Evolutionary conservation across 2,329 filamentous ascomycete species (phyloP).

Genomic region (Ophiocordyceps camponoti-saundersi): DNA sequence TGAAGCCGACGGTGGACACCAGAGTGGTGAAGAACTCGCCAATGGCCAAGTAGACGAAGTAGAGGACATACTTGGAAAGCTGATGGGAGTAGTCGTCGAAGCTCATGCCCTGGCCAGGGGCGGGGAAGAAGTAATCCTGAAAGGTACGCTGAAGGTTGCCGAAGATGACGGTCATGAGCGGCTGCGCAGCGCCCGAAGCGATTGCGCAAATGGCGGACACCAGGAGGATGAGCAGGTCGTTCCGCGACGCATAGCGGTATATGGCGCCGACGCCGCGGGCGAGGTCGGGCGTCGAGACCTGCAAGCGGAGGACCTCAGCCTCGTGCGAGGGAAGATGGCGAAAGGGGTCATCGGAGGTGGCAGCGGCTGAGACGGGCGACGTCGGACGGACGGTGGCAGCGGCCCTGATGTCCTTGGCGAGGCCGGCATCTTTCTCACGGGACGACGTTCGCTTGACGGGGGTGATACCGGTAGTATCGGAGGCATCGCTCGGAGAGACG

Average conservation of each 20-base stretch:
- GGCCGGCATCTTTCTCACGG: neutral
- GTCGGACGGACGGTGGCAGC: conserved; percentile 12
- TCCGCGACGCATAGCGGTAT: conserved; percentile 35
- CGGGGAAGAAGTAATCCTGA: conserved; percentile 1
- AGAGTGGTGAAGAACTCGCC: conserved; percentile 38
- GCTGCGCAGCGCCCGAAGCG: conserved; percentile 35
- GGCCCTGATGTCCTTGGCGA: neutral
- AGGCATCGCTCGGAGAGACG: neutral
- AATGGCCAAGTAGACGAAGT: conserved; percentile 46
- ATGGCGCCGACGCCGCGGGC: conserved; percentile 19
- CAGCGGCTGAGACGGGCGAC: conserved; percentile 29
- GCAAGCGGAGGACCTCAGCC: neutral
- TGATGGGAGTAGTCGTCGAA: conserved; percentile 27
- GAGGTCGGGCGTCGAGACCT: neutral
- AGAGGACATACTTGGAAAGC: conserved; percentile 54
- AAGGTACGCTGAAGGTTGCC: conserved; percentile 15
- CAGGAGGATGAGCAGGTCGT: conserved; percentile 31
- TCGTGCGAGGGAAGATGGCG: neutral
- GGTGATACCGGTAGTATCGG: neutral
- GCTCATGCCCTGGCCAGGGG: conserved; percentile 22
- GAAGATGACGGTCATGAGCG: conserved; percentile 43
- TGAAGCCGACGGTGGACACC: conserved; percentile 65
- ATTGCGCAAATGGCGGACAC: conserved; percentile 29
- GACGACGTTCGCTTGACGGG: neutral
- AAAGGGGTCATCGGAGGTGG: conserved; percentile 9